These are phyloP conservation scores for Colletotrichum sp. DNA, from an alignment of 2,329 filamentous ascomycete genomes.

Conservation along the genomic window DNA sequence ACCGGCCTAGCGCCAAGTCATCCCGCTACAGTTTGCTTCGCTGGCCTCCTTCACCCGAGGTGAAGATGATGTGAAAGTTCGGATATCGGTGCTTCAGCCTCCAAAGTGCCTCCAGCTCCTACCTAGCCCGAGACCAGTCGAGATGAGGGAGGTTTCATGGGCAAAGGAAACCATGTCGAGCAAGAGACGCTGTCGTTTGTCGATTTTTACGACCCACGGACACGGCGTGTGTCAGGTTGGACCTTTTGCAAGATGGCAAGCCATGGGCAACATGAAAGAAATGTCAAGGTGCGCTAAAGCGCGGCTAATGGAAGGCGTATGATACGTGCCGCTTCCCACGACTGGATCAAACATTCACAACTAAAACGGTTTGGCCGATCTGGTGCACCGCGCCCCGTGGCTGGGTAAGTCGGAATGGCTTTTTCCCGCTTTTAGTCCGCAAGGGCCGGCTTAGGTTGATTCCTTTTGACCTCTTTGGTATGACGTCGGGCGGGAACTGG, in stretches of 20 bases:
- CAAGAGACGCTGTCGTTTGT: neutral
- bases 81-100: neutral
- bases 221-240: neutral
- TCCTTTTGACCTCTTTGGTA: constrained; percentile 8
- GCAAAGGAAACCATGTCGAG: neutral
- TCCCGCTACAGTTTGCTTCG: neutral
- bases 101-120: neutral
- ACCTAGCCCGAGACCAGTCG: neutral
- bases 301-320: neutral
- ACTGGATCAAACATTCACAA: neutral
- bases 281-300: neutral
- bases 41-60: neutral
- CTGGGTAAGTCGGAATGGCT: neutral
- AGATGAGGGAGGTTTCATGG: neutral
- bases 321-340: neutral
- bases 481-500: neutral
- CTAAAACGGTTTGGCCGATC: neutral
- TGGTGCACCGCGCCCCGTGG: neutral
- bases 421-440: neutral
- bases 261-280: neutral
- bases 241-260: neutral
- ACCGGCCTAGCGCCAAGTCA: neutral
- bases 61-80: neutral
- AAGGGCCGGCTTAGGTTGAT: neutral
- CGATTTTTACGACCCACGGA: neutral